Conservation (phyloP, 139 green algal genomes). For the Chlamydomonas sp. region DNA sequence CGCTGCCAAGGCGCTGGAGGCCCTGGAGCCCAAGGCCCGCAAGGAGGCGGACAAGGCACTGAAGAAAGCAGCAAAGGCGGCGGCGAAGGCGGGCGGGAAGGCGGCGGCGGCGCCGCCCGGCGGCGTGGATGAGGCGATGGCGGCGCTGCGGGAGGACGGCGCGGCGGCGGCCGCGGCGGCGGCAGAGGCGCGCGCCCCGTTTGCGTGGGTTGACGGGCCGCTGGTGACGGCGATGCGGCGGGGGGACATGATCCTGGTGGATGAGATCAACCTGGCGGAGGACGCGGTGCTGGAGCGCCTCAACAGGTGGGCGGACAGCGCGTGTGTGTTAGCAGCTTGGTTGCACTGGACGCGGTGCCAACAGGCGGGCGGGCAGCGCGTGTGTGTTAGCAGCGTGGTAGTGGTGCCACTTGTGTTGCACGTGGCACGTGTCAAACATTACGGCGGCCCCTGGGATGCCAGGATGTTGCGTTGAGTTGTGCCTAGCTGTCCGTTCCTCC, state of each 20-base stretch:
- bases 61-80: slow-evolving; percentile 15
- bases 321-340: not conserved
- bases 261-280: slow-evolving; percentile 98
- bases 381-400: too few relatives aligned
- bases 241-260: slow-evolving; percentile 95
- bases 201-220: slow-evolving; percentile 94
- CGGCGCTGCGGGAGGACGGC: slow-evolving; percentile 44
- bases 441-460: too few relatives aligned
- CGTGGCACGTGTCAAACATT: too few relatives aligned
- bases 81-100: not conserved
- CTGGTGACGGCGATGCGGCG: slow-evolving; percentile 94
- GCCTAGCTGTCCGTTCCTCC: too few relatives aligned
- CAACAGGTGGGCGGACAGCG: slow-evolving; percentile 79
- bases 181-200: slow-evolving; percentile 73
- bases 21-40: not conserved
- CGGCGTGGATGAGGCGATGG: slow-evolving; percentile 24
- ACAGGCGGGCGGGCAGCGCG: too few relatives aligned
- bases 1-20: slow-evolving; percentile 1
- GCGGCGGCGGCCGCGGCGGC: slow-evolving; percentile 46
- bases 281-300: slow-evolving; percentile 98
- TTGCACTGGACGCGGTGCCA: too few relatives aligned
- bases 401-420: too few relatives aligned
- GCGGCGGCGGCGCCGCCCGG: not conserved
- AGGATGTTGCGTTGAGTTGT: too few relatives aligned
- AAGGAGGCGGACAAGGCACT: slow-evolving; percentile 16